phyloP scores from a whole-genome alignment of 2,329 filamentous ascomycete species.

The Berkeleyomyces rouxiae region DNA sequence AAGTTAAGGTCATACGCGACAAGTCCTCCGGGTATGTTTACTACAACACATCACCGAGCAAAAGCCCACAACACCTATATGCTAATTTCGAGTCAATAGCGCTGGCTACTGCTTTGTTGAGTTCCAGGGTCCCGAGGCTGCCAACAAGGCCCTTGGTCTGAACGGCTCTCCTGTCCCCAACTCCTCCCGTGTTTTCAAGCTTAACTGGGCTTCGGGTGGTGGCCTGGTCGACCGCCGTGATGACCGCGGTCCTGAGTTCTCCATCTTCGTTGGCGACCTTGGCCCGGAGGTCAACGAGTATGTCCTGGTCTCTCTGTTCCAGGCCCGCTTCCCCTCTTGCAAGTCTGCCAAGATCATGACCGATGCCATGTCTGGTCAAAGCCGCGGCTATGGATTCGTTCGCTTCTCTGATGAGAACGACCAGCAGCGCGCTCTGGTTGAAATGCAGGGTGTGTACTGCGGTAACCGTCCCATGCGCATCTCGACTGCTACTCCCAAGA shows the following conservation, averaged over 20 bases:
- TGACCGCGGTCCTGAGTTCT: constrained; percentile 89
- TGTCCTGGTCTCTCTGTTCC: constrained; percentile 91
- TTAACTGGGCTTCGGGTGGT: constrained; percentile 97
- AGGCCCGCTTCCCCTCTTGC: constrained; percentile 89
- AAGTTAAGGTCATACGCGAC: constrained; percentile 98
- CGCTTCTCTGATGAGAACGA: constrained; percentile 92
- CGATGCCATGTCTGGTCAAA: constrained; percentile 93
- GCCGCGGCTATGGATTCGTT: constrained; percentile 93
- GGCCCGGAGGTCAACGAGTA: constrained; percentile 98
- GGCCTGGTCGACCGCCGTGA: constrained; percentile 89
- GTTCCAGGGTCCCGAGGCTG: constrained; percentile 66
- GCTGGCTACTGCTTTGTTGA: constrained; percentile 98
- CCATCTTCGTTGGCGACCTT: constrained; percentile 94
- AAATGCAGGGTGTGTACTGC: constrained; percentile 99
- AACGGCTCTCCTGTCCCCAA: constrained; percentile 87
- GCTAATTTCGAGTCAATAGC: constrained; percentile 31
- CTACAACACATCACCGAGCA: neutral
- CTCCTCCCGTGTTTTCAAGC: constrained; percentile 88
- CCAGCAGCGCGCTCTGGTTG: constrained; percentile 84
- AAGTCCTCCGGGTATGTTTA: constrained; percentile 81
- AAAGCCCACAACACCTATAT: neutral
- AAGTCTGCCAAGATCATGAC: constrained; percentile 99
- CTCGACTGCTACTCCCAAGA: constrained; percentile 94
- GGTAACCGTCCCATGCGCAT: constrained; percentile 98
- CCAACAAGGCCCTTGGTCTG: constrained; percentile 75